phyloP scores from a whole-genome alignment of 2,329 filamentous ascomycete genomes.

The Trichoderma semiorbis region DNA sequence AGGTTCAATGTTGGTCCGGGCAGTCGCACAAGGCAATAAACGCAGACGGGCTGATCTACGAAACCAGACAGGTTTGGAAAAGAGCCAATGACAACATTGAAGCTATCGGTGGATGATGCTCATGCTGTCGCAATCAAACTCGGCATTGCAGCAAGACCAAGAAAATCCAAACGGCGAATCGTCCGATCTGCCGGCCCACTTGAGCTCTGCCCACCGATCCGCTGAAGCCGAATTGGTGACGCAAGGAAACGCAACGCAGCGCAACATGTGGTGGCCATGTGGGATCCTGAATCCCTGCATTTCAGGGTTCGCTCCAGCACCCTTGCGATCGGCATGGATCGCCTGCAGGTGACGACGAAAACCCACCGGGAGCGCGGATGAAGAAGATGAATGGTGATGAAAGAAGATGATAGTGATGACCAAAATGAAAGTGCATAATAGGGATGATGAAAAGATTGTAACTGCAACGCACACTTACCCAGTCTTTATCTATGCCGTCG shows the following conservation, averaged over 20 bases:
- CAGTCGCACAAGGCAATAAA: neutral
- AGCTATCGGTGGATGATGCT: neutral
- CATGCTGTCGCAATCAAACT: neutral
- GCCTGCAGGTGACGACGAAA: conserved; percentile 6
- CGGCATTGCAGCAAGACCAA: neutral
- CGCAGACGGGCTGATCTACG: neutral
- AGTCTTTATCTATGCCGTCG: neutral
- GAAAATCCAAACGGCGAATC: neutral
- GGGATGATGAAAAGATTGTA: neutral
- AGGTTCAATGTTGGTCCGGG: neutral
- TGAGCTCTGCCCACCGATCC: neutral
- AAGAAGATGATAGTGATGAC: neutral
- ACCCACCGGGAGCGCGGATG: neutral
- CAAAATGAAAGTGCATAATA: neutral
- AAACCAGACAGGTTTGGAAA: neutral
- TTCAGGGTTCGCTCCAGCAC: conserved; percentile 11
- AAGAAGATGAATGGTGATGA: neutral
- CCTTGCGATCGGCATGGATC: conserved; percentile 9
- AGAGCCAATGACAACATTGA: neutral
- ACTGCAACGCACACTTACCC: neutral
- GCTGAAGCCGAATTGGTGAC: conserved; percentile 13
- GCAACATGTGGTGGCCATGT: neutral
- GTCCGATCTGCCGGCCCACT: conserved; percentile 1
- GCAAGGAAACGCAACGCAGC: conserved; percentile 6
- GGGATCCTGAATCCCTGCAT: conserved; percentile 4